A percentile compares a stretch with the other conserved stretches of the same genome.
phyloP scores from a whole-genome alignment of 2,329 filamentous ascomycete genomes.

The Arthroderma uncinatum region DNA sequence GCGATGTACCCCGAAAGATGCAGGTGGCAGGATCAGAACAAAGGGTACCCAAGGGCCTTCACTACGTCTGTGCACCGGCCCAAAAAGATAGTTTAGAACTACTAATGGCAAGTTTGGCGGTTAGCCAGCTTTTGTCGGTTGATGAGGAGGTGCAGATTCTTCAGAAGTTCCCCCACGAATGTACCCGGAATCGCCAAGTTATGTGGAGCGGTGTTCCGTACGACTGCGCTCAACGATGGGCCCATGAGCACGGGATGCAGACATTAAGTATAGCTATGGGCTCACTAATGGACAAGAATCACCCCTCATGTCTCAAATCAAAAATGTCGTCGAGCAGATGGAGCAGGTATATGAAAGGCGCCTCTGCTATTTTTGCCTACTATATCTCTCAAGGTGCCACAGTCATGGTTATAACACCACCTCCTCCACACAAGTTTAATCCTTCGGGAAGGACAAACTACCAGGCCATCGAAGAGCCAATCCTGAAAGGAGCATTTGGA shows the following conservation, averaged over 20 bases:
- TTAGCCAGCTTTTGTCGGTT: constrained; percentile 8
- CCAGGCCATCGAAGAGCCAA: constrained; percentile 21
- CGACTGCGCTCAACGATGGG: constrained; percentile 18
- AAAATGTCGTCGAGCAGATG: constrained; percentile 13
- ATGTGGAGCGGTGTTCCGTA: constrained; percentile 22
- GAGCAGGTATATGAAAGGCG: constrained; percentile 19
- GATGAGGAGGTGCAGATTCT: constrained; percentile 16
- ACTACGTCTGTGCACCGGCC: constrained; percentile 5
- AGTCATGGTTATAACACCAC: constrained; percentile 20
- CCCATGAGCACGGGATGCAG: constrained; percentile 19
- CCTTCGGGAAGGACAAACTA: constrained; percentile 19
- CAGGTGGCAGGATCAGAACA: constrained; percentile 4
- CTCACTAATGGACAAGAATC: constrained; percentile 16
- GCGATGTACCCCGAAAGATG: constrained; percentile 1
- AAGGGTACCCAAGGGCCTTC: not conserved
- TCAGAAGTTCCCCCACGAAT: constrained; percentile 13
- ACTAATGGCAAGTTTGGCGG: not conserved
- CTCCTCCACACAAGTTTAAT: constrained; percentile 21
- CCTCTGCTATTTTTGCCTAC: constrained; percentile 21
- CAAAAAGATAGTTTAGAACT: not conserved
- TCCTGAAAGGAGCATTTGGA: constrained; percentile 18
- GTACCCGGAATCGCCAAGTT: constrained; percentile 17
- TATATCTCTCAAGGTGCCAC: constrained; percentile 17
- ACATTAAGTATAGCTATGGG: constrained; percentile 22
- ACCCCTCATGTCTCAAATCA: constrained; percentile 14